Percentiles rank a stretch among this genome's conserved stretches.
Conservation (phyloP, 257 asterid species). For the Orobanche coerulescens region DNA sequence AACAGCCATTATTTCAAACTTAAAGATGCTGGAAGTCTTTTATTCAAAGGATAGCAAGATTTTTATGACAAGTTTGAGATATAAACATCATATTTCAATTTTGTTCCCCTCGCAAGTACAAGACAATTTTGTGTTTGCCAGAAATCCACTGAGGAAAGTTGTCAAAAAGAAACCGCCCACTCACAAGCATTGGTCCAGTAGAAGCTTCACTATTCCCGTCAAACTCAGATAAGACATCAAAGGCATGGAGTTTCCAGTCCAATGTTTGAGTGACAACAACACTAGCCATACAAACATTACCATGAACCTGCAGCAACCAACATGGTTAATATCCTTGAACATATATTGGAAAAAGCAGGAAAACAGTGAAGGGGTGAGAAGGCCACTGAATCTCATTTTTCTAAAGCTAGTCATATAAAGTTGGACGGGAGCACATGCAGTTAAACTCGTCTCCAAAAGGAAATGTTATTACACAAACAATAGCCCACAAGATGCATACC, state of each 20-base stretch:
- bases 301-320: conserved; percentile 76
- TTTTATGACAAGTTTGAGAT: neutral
- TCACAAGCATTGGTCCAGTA: conserved; percentile 89
- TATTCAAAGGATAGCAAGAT: neutral
- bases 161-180: conserved; percentile 20
- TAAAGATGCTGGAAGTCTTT: neutral
- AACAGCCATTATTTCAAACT: conserved; percentile 2
- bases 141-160: conserved; percentile 6
- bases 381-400: neutral
- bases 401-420: conserved; percentile 16
- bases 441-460: conserved; percentile 17
- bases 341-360: conserved; percentile 14
- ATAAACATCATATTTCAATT: neutral
- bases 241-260: conserved; percentile 98
- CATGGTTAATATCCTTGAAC: conserved; percentile 11
- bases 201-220: conserved; percentile 85
- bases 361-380: neutral
- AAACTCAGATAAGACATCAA: conserved; percentile 93
- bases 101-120: conserved; percentile 8
- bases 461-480: conserved; percentile 11
- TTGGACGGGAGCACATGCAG: conserved; percentile 1
- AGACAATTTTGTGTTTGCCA: conserved; percentile 7
- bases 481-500: conserved; percentile 38
- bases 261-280: conserved; percentile 94
- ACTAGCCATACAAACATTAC: conserved; percentile 94